These are phyloP conservation scores for Halteria grandinella DNA, from an alignment of 73 alveolate species.

Conservation along the genomic window DNA sequence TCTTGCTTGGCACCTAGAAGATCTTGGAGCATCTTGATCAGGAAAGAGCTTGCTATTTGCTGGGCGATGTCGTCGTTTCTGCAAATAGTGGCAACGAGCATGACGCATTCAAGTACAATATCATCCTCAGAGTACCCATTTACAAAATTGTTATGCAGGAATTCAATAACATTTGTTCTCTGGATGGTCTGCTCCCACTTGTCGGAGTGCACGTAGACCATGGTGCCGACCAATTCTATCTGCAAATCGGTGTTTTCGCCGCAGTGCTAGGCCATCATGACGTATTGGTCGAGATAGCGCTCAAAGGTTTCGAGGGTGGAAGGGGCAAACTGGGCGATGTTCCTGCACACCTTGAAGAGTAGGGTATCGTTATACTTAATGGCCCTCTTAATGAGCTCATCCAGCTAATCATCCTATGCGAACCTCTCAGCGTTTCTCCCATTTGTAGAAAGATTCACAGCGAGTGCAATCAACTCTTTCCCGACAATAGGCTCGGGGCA, in stretches of 20 bases:
- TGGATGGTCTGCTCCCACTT: constrained; percentile 73
- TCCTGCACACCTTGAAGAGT: constrained; percentile 90
- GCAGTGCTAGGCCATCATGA: constrained; percentile 44
- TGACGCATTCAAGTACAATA: constrained; percentile 79
- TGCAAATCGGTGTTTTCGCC: constrained; percentile 77
- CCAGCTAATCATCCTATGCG: constrained; percentile 92
- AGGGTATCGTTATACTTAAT: constrained; percentile 88
- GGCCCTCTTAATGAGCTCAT: constrained; percentile 92
- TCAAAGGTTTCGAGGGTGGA: constrained; percentile 63
- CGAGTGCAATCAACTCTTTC: constrained; percentile 93
- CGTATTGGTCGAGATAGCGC: constrained; percentile 55
- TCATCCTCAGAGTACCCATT: constrained; percentile 88
- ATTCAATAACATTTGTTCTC: constrained; percentile 75
- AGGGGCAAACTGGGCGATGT: constrained; percentile 82
- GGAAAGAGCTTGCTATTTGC: constrained; percentile 46
- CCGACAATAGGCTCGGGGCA: constrained; percentile 98
- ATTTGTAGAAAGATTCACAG: constrained; percentile 90
- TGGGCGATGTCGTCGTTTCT: constrained; percentile 62
- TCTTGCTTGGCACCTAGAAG: constrained; percentile 84
- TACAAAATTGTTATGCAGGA: constrained; percentile 77
- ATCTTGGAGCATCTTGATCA: constrained; percentile 72
- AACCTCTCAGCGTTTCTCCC: constrained; percentile 94
- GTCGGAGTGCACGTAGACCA: constrained; percentile 75
- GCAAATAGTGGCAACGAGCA: constrained; percentile 82
- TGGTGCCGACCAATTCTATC: constrained; percentile 80